Conservation (phyloP, 768 basidiomycete genomes). For the Amylocystis lapponica region DNA sequence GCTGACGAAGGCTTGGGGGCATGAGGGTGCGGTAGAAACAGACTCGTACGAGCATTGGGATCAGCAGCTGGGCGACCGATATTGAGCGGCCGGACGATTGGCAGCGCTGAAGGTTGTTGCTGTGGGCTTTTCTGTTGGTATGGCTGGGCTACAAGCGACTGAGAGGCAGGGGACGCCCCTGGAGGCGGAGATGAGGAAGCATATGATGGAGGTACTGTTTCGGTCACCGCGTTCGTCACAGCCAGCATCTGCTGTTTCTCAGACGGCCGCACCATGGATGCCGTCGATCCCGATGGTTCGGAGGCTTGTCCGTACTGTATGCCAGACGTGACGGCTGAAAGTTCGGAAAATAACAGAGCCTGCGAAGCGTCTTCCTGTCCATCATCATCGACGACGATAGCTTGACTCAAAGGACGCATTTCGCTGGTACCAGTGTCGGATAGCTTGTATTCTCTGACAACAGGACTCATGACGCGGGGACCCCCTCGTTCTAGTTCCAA, state of each 20-base stretch:
- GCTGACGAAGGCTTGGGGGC: slow-evolving; percentile 39
- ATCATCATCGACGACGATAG: slow-evolving; percentile 43
- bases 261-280: too few relatives aligned
- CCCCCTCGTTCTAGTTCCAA: neutral
- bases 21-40: slow-evolving; percentile 51
- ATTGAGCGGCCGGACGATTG: slow-evolving; percentile 7
- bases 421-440: too few relatives aligned
- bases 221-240: slow-evolving; percentile 6
- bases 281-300: too few relatives aligned
- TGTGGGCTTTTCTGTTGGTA: slow-evolving; percentile 14
- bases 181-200: slow-evolving; percentile 3
- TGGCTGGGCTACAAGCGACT: slow-evolving; percentile 7
- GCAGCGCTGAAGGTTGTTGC: neutral
- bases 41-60: slow-evolving; percentile 28
- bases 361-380: too few relatives aligned
- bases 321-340: too few relatives aligned
- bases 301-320: too few relatives aligned
- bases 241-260: slow-evolving; percentile 13
- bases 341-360: too few relatives aligned
- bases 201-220: slow-evolving; percentile 27
- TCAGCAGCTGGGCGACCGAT: slow-evolving; percentile 23
- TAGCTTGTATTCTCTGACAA: too few relatives aligned
- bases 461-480: too few relatives aligned
- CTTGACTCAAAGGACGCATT: slow-evolving; percentile 20
- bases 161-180: slow-evolving; percentile 7